Base-by-base conservation (phyloP, 2,329 filamentous ascomycete species). In the Hypoxylon sp. region DNA sequence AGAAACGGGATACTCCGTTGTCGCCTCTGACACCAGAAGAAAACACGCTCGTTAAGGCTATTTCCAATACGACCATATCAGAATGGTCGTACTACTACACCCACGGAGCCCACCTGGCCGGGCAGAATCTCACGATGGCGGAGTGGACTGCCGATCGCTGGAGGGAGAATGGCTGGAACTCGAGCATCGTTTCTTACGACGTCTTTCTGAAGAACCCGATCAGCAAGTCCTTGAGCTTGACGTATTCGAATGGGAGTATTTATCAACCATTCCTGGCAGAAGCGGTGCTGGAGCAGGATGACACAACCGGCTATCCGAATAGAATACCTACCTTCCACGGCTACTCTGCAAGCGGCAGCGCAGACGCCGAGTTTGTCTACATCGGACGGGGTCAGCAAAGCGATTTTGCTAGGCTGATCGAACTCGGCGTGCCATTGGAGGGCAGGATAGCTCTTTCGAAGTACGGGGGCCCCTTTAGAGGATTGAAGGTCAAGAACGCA, bases 401-500 rank as follows among this genome's bases (percentile, higher is more conserved):
- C 20, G 92, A 95, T 71, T 95, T 89, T 64, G 86, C 93, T 62
- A 89, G 91, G 52, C 79, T 95, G 8, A 76, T 87, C 13, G 83
- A 87, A 44, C 86, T 90, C 0, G 90, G 91, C 47, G 81, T 95
- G 19, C 86, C 84, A 24, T 76, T 95, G 8, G 77, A 89, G 68
- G 92, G 92, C 44, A 94, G 94, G 78, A 93, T 96, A 69, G 91
- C 90, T 0, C 76, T 96, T 37, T 86, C 85, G 15, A 91, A 91
- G 72, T 96, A 96, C 72, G 92, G 92, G 1, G 82, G 84, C 2
- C 84, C 91, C 22, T 94, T 95, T 79, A 85, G 93, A 39, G 93
- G 92, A 0, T 79, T 96, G 47, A 96, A 95, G 75, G 87, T 95
- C 50, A 94, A 93, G 79, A 87, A 92, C 57, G 92, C 93, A 0